Evolutionary conservation across 805 yeast species (phyloP).

Genomic region (Torulaspora maleeae): DNA sequence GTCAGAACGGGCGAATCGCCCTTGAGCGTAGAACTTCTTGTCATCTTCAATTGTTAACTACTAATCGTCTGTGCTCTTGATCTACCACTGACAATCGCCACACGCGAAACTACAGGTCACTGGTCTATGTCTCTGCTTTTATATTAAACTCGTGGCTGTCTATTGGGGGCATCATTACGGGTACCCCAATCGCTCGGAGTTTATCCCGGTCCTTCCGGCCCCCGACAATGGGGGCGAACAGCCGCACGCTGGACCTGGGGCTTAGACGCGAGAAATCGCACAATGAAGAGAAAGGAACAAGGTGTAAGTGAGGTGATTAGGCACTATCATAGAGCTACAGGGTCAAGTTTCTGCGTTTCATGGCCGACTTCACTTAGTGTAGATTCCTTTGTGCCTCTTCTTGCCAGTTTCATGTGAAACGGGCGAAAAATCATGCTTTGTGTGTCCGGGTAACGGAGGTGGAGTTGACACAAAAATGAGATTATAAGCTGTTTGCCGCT

Average conservation of each 20-base stretch:
- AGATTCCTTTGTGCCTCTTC: no score
- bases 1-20: conserved; percentile 22
- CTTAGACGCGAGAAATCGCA: no score
- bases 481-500: no score
- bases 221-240: neutral
- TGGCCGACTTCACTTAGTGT: no score
- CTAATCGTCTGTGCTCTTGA: neutral
- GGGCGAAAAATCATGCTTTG: no score
- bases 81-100: neutral
- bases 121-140: neutral
- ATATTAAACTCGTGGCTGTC: neutral
- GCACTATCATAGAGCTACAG: neutral
- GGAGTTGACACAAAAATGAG: neutral
- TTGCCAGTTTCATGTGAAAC: no score
- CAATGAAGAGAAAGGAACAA: no score
- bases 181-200: conserved; percentile 7
- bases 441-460: neutral
- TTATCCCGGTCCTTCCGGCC: neutral
- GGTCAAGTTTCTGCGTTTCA: no score
- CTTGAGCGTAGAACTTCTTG: conserved; percentile 26
- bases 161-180: neutral
- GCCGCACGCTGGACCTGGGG: neutral
- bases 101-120: no score
- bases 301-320: no score
- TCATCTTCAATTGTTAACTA: conserved; percentile 17